phyloP scores from a whole-genome alignment of 139 green algal genomes.

The Tetratostichococcus sp. region DNA sequence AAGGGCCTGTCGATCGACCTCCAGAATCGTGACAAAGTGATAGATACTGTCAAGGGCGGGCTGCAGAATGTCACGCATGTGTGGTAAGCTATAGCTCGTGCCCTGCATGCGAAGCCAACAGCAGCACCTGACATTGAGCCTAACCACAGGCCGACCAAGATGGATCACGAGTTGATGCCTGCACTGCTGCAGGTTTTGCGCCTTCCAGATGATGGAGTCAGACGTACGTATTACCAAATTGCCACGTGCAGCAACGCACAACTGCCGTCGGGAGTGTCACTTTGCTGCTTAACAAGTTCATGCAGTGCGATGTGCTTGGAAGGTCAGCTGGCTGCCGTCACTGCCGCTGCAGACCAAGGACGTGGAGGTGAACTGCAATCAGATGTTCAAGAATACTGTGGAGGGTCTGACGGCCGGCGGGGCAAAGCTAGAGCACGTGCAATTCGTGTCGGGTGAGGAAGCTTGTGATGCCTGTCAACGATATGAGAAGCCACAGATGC shows the following conservation, averaged over 20 bases:
- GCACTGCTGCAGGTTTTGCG: background rate
- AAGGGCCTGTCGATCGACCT: background rate
- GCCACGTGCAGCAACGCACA: too few species aligned
- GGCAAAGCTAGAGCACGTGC: slow-evolving; percentile 1
- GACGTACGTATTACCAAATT: background rate
- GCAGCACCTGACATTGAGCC: too few species aligned
- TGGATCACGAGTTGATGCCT: too few species aligned
- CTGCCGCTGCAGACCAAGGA: background rate
- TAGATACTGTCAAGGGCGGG: background rate
- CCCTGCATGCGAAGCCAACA: too few species aligned
- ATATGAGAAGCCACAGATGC: too few species aligned
- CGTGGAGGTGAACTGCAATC: slow-evolving; percentile 3
- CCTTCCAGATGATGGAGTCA: background rate
- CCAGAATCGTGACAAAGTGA: background rate
- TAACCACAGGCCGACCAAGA: too few species aligned
- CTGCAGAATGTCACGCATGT: background rate
- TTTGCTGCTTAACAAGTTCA: too few species aligned
- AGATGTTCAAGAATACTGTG: slow-evolving; percentile 8
- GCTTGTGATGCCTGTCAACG: background rate
- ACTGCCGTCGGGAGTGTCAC: too few species aligned
- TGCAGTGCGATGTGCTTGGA: too few species aligned
- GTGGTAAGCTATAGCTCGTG: background rate
- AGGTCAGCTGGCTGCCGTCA: too few species aligned
- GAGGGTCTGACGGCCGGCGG: slow-evolving; percentile 2
- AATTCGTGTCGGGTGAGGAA: background rate